Percentiles rank a stretch among this genome's conserved stretches.
Conservation (phyloP, 2,329 filamentous ascomycete species). For the Dactylellina leptospora region DNA sequence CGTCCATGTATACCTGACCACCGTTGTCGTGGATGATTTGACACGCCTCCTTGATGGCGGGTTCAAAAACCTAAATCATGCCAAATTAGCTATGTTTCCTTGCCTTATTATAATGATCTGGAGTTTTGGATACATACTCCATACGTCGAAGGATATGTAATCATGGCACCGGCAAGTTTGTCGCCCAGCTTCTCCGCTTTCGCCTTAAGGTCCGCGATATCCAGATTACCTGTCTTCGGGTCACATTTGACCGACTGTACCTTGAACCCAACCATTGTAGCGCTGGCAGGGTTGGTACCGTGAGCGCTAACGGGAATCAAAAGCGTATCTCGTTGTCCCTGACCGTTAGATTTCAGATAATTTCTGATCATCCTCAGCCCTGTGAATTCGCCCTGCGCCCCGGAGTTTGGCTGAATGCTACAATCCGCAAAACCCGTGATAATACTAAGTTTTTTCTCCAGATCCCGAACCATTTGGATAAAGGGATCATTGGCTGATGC, state of each 20-base stretch:
- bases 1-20: slow-evolving; percentile 98
- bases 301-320: slow-evolving; percentile 94
- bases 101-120: background rate
- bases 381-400: slow-evolving; percentile 93
- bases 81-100: background rate
- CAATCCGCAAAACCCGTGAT: slow-evolving; percentile 92
- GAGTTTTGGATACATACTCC: slow-evolving; percentile 65
- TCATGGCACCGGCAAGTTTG: slow-evolving; percentile 90
- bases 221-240: slow-evolving; percentile 83
- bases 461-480: slow-evolving; percentile 72
- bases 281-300: slow-evolving; percentile 93
- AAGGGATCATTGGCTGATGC: slow-evolving; percentile 73
- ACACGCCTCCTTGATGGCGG: slow-evolving; percentile 83
- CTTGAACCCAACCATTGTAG: slow-evolving; percentile 94
- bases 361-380: slow-evolving; percentile 87
- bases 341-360: slow-evolving; percentile 75
- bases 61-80: slow-evolving; percentile 74
- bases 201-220: slow-evolving; percentile 81
- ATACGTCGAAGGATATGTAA: slow-evolving; percentile 94
- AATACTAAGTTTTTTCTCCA: slow-evolving; percentile 78
- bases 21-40: slow-evolving; percentile 85
- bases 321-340: slow-evolving; percentile 84
- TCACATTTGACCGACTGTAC: slow-evolving; percentile 94
- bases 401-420: slow-evolving; percentile 92
- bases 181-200: slow-evolving; percentile 90